Evolutionary conservation across 2,329 filamentous ascomycete species (phyloP), one percentile per base, ranked within the genome.

Genomic region (Fonsecaea monophora): DNA sequence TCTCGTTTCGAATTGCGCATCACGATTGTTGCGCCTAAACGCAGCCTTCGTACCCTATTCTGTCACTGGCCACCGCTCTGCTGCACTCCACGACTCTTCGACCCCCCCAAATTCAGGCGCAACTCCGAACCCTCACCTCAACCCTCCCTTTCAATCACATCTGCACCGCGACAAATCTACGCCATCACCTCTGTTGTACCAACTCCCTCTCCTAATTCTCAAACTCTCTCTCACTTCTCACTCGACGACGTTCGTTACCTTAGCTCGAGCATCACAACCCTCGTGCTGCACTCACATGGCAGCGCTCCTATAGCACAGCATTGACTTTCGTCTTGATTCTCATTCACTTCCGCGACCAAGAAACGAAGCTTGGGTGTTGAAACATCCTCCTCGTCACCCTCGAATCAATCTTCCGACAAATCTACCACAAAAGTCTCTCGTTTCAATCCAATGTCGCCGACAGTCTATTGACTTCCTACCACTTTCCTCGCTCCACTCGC

Each of bases 101-200:
- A 8, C 30, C 18, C 32, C 59, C 59, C 18, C 59, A 53, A 61
- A 61, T 15, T 40, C 45, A 32, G 35, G 37, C 59, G 55, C 55
- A 58, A 58, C 35, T 61, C 59, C 59, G 59, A 61, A 25, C 25
- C 64, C 65, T 67, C 62, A 65, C 68, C 65, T 67, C 64, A 61
- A 25, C 25, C 64, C 65, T 67, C 62, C 68, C 68, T 67, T 67
- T 65, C 68, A 55, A 67, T 69, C 65, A 67, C 68, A 64, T 64
- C 68, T 66, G 62, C 68, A 68, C 63, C 66, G 55, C 67, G 63
- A 68, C 64, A 55, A 50, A 42, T 54, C 53, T 35, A 48, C 64
- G 56, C 58, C 64, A n/a, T 62, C 64, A 62, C 64, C 45, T 60
- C 53, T 15, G 35, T 53, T 53, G 40, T 62, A 70, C 56, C 63